Conservation (phyloP, 2,329 filamentous ascomycete genomes). For the Verticillium zaregamsianum region DNA sequence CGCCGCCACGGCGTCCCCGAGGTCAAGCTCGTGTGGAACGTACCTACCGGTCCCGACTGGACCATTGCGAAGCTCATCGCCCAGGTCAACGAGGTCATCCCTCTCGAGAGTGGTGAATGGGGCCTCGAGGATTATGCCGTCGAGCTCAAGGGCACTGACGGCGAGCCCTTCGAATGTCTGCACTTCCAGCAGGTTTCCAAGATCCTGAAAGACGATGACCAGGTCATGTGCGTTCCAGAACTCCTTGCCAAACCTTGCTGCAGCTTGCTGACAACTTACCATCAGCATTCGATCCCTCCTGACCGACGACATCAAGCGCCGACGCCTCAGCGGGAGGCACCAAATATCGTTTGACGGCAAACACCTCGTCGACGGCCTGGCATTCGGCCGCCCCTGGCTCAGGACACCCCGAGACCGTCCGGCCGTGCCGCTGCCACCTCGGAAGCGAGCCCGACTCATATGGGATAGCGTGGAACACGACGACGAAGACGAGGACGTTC, state of each 20-base stretch:
- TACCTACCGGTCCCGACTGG: constrained; percentile 50
- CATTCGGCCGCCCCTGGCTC: constrained; percentile 73
- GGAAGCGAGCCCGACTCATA: constrained; percentile 59
- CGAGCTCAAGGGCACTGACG: constrained; percentile 55
- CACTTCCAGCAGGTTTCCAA: constrained; percentile 73
- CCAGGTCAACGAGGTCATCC: constrained; percentile 73
- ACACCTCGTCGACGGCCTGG: constrained; percentile 79
- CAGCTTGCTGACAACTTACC: constrained; percentile 8
- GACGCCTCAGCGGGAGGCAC: constrained; percentile 70
- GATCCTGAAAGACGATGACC: constrained; percentile 77
- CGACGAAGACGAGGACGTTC: constrained; percentile 29
- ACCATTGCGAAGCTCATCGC: constrained; percentile 75
- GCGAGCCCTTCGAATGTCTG: constrained; percentile 75
- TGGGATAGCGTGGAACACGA: constrained; percentile 33
- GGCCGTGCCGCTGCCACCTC: constrained; percentile 64
- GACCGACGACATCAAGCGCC: constrained; percentile 67
- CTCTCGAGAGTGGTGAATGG: constrained; percentile 78
- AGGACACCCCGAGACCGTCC: constrained; percentile 58
- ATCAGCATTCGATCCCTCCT: constrained; percentile 72
- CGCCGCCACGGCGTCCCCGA: constrained; percentile 71
- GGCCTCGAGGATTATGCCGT: constrained; percentile 87
- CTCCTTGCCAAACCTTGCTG: not conserved
- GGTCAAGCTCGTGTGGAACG: constrained; percentile 67
- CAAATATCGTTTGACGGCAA: constrained; percentile 77
- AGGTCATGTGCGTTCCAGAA: constrained; percentile 61